Conservation (phyloP, 2,329 filamentous ascomycete species). For the Penicillium sp. region DNA sequence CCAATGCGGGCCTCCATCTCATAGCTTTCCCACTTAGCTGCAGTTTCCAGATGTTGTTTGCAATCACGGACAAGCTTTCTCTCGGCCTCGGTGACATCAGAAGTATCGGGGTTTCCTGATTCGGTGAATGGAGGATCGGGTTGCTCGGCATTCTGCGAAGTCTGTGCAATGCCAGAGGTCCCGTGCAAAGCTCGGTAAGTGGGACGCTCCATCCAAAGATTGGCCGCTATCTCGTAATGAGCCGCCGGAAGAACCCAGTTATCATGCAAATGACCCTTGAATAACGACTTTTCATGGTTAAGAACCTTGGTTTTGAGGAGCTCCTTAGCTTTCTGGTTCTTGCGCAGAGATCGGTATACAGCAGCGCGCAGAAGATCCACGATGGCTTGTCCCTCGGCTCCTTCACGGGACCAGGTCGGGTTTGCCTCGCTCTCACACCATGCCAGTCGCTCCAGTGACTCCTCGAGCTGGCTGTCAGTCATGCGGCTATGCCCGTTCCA, state of each 20-base stretch:
- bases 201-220: constrained; percentile 69
- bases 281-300: constrained; percentile 52
- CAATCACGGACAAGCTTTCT: constrained; percentile 51
- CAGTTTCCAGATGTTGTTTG: constrained; percentile 57
- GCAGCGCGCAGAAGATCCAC: constrained; percentile 66
- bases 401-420: constrained; percentile 53
- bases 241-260: constrained; percentile 71
- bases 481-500: constrained; percentile 90
- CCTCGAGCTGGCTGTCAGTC: constrained; percentile 63
- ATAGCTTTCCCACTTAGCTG: constrained; percentile 61
- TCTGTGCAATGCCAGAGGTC: constrained; percentile 2
- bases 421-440: constrained; percentile 67
- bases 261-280: constrained; percentile 54
- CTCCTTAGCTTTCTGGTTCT: constrained; percentile 63
- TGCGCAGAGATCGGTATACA: constrained; percentile 63
- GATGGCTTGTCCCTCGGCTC: constrained; percentile 63
- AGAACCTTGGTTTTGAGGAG: constrained; percentile 66
- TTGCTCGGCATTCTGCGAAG: not conserved
- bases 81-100: constrained; percentile 23
- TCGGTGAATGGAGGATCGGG: constrained; percentile 1
- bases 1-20: constrained; percentile 61
- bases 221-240: constrained; percentile 82
- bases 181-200: constrained; percentile 39
- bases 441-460: constrained; percentile 61
- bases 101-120: not conserved